A percentile compares a stretch with the other conserved stretches of the same genome.
These are phyloP conservation scores for Cryptomeria japonica DNA, from an alignment of 75 land plant species.

Conservation along the genomic window DNA sequence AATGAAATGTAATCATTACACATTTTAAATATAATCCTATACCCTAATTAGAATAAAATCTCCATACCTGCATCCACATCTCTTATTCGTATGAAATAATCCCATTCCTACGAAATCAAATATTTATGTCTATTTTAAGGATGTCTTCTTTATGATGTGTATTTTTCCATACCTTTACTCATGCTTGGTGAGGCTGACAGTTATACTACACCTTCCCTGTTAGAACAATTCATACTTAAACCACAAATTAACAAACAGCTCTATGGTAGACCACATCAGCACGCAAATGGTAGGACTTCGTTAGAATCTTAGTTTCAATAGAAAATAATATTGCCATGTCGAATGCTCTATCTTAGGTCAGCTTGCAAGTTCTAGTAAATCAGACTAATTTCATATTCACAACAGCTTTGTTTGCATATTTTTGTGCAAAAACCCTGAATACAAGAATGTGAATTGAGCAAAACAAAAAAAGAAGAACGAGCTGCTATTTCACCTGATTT, in stretches of 20 bases:
- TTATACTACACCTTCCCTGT: neutral
- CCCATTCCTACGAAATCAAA: neutral
- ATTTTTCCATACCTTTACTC: neutral
- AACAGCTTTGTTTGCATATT: neutral
- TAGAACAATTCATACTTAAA: too few species aligned
- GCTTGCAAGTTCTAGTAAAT: neutral
- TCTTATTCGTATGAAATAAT: too few species aligned
- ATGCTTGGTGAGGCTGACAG: neutral
- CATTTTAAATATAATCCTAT: neutral
- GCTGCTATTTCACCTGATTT: too few species aligned
- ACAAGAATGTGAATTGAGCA: neutral
- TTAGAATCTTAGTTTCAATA: too few species aligned
- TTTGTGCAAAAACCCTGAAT: neutral
- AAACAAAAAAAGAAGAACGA: too few species aligned
- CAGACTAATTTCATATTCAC: neutral
- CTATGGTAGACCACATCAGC: too few species aligned
- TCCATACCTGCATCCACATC: neutral
- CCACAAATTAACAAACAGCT: too few species aligned
- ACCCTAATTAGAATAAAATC: neutral
- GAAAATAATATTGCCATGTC: too few species aligned
- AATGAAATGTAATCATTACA: neutral
- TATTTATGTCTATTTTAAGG: neutral
- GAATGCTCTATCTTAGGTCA: neutral
- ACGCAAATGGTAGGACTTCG: too few species aligned
- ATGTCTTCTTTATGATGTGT: neutral